Evolutionary conservation across 805 yeast genomes (phyloP), one percentile per base, ranked within the genome.

Genomic region (Alloascoidea africana): DNA sequence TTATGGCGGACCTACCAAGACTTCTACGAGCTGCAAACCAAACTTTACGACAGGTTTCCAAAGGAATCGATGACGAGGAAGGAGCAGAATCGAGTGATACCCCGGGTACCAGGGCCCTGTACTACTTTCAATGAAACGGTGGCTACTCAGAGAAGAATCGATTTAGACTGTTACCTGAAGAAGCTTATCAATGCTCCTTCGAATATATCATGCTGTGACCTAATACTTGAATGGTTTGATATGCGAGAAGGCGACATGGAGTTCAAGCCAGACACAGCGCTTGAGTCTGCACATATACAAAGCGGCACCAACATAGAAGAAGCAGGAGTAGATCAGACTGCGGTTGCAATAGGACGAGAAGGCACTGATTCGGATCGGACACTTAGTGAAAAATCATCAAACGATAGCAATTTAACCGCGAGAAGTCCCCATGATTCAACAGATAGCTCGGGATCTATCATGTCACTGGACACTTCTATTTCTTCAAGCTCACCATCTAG

Each of bases 101-200:
- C 98, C 5, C 85, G 77, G 46, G 87, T 91, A 50, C 97, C 98
- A 0, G 98, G 97, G 1, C 99, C 98, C 2, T 66, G 89, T 36
- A 79, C 93, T 32, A 81, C 80, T 49, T 94, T 91, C 39, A 85
- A 85, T 43, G 96, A 89, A 57, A 59, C 73, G 13, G 70, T 73
- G 27, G 68, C 79, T 1, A 57, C 63, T 36, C 72, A 70, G 46
- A 60, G 81, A 40, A 62, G 68, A 36, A 66, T 62, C 1, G 74
- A 70, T 47, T 53, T 75, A 40, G 72, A 75, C 48, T 65, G 65
- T 18, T 76, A 75, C 44, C 70, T 76, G 11, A 60, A 63, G 32
- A 71, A 69, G 32, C 56, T 89, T 43, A 66, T 84, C 18, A 64
- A 70, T 32, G 65, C 89, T 50, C 97, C 97, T 0, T 59, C 63